Evolutionary conservation across 2,329 filamentous ascomycete genomes (phyloP).

Genomic region (Dactylonectria macrodidyma): DNA sequence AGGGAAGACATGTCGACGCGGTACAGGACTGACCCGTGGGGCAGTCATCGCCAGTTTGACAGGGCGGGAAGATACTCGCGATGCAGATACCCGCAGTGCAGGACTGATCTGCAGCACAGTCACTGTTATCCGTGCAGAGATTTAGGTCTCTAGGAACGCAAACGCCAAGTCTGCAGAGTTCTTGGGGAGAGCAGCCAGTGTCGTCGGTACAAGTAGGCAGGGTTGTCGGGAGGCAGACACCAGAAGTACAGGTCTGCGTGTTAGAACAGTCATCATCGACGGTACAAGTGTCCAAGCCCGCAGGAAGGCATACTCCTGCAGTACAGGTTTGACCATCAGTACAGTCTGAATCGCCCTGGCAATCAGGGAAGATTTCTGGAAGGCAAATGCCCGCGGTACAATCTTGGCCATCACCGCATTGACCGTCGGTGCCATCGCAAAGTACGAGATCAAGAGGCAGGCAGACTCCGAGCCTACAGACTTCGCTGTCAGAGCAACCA

Average conservation of each 20-base stretch:
- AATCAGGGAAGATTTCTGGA: constrained; percentile 21
- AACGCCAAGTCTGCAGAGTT: constrained; percentile 24
- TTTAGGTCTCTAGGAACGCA: constrained; percentile 13
- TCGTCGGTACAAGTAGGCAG: constrained; percentile 12
- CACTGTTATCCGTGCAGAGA: constrained; percentile 5
- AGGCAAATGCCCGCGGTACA: constrained; percentile 17
- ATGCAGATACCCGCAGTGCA: constrained; percentile 21
- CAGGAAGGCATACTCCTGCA: constrained; percentile 8
- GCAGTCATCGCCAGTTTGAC: constrained; percentile 2
- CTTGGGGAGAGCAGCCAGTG: constrained; percentile 14
- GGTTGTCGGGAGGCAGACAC: constrained; percentile 15
- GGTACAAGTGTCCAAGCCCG: constrained; percentile 1
- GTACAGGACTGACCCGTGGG: constrained; percentile 9
- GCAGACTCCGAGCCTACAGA: constrained; percentile 20
- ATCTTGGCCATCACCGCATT: background rate
- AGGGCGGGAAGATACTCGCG: background rate
- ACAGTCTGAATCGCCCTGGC: constrained; percentile 3
- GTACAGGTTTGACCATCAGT: background rate
- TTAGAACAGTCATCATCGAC: background rate
- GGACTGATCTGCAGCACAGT: constrained; percentile 3
- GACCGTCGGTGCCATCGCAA: too few species aligned
- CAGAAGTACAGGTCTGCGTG: constrained; percentile 4
- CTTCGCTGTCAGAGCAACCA: background rate
- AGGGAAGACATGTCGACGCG: constrained; percentile 12
- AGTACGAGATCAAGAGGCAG: background rate